Base-by-base conservation (phyloP, 2,329 filamentous ascomycete genomes). In the Claviceps purpurea region DNA sequence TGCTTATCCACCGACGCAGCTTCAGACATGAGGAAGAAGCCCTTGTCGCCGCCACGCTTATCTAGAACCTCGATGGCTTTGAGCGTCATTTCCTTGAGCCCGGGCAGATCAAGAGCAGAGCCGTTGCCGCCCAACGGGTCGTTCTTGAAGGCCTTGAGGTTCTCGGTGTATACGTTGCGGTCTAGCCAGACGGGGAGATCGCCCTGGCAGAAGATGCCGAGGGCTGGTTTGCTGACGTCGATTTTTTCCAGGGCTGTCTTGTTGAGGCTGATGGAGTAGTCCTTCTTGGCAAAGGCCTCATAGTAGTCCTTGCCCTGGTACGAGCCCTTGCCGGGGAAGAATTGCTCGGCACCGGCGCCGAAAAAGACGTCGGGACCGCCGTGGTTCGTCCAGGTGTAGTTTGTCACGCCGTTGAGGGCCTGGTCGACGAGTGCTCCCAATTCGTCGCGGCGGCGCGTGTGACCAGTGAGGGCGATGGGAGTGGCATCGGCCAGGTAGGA, bases 11-110 rank as follows among this genome's bases (percentile, higher is more conserved):
- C 86, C 1, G 82, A 87, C 16, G 88, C 88, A 30, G 84, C 88
- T 67, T 94, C 88, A 11, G 82, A 82, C 87, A 94, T 93, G 62
- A 94, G 75, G 75, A 93, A 89, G 77, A 85, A 94, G 5, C 88
- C 88, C 54, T 86, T 77, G 53, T 84, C 76, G 37, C 77, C 76
- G 30, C 82, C 80, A 54, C 79, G 76, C 41, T 74, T 74, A 65
- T 84, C 70, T n/a, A 93, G 78, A 50, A 91, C 81, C 54, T 91
- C 86, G 49, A 93, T 78, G 24, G 87, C 87, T 73, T 94, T 94
- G 59, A 90, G 73, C 0, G 88, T 90, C 88, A 94, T 94, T 45
- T 93, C 86, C 70, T 89, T 91, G 49, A 93, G 79, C 4, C 88
- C 88, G 0, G 88, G 88, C 30, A 91, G 79, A 62, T 93, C 87